Evolutionary conservation across 2,329 filamentous ascomycete species (phyloP), one percentile per base, ranked within the genome.

Genomic region (Colletotrichum paranaense): DNA sequence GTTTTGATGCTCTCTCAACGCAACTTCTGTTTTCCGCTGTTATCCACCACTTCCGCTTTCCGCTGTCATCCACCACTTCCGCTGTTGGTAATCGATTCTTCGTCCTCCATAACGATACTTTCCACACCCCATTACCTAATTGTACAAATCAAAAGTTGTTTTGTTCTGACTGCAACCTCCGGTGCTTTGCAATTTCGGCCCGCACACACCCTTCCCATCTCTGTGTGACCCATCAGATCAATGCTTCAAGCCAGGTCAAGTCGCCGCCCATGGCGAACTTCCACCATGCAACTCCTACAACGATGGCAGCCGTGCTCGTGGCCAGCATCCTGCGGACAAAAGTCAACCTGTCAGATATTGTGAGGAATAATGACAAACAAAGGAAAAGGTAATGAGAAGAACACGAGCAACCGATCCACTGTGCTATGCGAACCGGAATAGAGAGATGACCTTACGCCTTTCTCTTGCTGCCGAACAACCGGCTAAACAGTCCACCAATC

Each of bases 401-500:
- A 42, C 16, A 53, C 59, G 46, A 53, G 42, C 32, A 16, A 22
- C 53, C 32, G 38, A 55, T 63, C 56, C n/a, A 5, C 42, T 55
- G 52, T 35, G 57, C 56, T 62, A 67, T 24, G 35, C 38, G 32
- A 64, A 64, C 35, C 59, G 59, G 59, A 56, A 69, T 24, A 72
- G 66, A 67, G 67, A 55, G 57, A 66, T 65, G 62, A 49, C 72
- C 72, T 74, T 74, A 74, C 72, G 56, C 70, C 70, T 74, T 74
- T 73, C 73, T 68, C 69, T 66, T 68, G 69, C 59, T 74, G 62
- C 73, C 58, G 70, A 75, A 75, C n/a, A 75, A 24, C 6, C 69
- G 74, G 64, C 62, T 64, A 78, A 79, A 71, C 4, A 85, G 73
- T 14, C 81, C 79, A 3, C 83, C 82, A 16, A 85, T 78, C 80